Conservation (phyloP, 257 asterid species). For the Nicotiana otophora region DNA sequence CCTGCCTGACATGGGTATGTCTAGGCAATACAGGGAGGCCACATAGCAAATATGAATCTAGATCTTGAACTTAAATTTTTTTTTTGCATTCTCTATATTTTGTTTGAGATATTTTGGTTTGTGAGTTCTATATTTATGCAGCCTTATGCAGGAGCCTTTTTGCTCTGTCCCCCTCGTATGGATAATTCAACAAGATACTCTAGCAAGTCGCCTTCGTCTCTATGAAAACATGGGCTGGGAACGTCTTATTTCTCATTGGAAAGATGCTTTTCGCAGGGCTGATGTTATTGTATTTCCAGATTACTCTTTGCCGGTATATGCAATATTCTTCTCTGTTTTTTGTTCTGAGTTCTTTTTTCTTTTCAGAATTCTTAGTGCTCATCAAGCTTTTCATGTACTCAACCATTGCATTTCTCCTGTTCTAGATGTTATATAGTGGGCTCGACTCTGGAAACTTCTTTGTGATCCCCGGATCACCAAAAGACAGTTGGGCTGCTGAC, state of each 20-base stretch:
- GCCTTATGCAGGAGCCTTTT: constrained; percentile 99
- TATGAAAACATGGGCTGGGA: constrained; percentile 68
- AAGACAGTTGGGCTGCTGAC: constrained; percentile 95
- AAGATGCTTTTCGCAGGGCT: constrained; percentile 65
- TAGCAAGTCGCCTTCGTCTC: constrained; percentile 65
- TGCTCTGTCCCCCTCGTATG: constrained; percentile 95
- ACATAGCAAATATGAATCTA: neutral
- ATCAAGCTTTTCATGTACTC: constrained; percentile 24
- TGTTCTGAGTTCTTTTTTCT: neutral
- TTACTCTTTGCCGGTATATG: constrained; percentile 73
- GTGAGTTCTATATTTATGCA: constrained; percentile 88
- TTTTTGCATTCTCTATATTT: neutral
- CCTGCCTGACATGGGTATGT: neutral
- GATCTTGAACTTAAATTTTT: neutral
- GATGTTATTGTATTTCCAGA: constrained; percentile 86
- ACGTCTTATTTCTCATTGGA: constrained; percentile 75
- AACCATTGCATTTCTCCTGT: constrained; percentile 36
- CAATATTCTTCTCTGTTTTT: constrained; percentile 15
- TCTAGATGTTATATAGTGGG: constrained; percentile 87
- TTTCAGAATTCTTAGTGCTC: neutral
- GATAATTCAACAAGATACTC: constrained; percentile 91
- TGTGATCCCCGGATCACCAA: constrained; percentile 92
- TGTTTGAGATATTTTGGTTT: constrained; percentile 45
- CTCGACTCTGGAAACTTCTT: constrained; percentile 99
- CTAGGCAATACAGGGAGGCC: neutral